These are phyloP conservation scores for Paraphaeosphaeria sporulosa DNA, from an alignment of 2,329 filamentous ascomycete species.

Conservation along the genomic window DNA sequence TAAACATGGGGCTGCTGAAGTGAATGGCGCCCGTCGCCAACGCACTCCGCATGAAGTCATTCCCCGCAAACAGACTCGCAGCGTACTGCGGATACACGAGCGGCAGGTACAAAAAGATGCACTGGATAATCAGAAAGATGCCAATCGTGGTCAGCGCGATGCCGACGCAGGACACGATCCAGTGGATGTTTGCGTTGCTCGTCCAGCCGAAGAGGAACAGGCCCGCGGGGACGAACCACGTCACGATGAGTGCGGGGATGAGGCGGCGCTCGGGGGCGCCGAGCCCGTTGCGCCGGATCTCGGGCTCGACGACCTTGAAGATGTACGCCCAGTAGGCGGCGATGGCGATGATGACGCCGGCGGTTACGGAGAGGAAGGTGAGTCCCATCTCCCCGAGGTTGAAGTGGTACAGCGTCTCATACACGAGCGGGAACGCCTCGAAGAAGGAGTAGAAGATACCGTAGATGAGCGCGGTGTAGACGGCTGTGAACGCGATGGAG, in stretches of 20 bases:
- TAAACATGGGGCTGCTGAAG: constrained; percentile 67
- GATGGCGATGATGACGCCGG: constrained; percentile 74
- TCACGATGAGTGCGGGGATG: constrained; percentile 70
- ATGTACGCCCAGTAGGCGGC: constrained; percentile 75
- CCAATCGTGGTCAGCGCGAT: constrained; percentile 59
- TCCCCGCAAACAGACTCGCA: constrained; percentile 66
- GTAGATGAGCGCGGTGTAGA: constrained; percentile 86
- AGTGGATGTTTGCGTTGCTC: constrained; percentile 67
- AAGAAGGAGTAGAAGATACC: constrained; percentile 80
- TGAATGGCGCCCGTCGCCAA: constrained; percentile 68
- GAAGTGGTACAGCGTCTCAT: constrained; percentile 79
- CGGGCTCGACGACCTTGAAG: constrained; percentile 73
- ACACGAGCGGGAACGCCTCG: constrained; percentile 71
- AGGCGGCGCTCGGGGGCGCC: constrained; percentile 76
- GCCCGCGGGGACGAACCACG: constrained; percentile 68
- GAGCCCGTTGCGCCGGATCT: constrained; percentile 67
- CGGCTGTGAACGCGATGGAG: constrained; percentile 81
- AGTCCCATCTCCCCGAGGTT: constrained; percentile 75
- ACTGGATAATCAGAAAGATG: constrained; percentile 55
- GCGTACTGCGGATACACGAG: constrained; percentile 64
- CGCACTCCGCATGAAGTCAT: constrained; percentile 63
- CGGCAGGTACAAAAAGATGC: constrained; percentile 68
- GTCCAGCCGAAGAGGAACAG: constrained; percentile 74
- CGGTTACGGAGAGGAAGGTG: constrained; percentile 83
- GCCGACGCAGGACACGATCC: constrained; percentile 64